A percentile compares a stretch with the other conserved stretches of the same genome.
Conservation (phyloP, 352 stramenopile species). For the Phytophthora pinifolia region DNA sequence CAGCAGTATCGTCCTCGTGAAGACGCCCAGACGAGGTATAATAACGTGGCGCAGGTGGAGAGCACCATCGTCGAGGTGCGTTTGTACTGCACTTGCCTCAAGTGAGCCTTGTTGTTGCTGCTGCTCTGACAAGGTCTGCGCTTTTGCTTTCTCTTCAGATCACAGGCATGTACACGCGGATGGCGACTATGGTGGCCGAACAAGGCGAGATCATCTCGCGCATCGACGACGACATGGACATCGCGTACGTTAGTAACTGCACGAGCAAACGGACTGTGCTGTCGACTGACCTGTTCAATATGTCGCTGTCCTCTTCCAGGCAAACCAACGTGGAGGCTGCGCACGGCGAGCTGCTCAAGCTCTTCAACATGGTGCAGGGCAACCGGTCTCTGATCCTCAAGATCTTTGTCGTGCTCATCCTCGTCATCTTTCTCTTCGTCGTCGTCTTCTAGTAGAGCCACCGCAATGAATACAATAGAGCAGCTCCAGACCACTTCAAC, state of each 20-base stretch:
- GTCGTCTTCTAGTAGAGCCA: conserved; percentile 77
- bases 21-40: conserved; percentile 70
- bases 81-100: not conserved
- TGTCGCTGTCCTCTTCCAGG: conserved; percentile 24
- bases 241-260: conserved; percentile 59
- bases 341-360: conserved; percentile 78
- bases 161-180: conserved; percentile 84
- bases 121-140: not conserved
- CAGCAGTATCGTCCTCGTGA: conserved; percentile 69
- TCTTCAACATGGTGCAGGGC: conserved; percentile 80
- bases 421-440: conserved; percentile 86
- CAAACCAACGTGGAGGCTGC: conserved; percentile 76
- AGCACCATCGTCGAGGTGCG: conserved; percentile 83
- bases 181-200: conserved; percentile 81
- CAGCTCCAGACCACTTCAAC: conserved; percentile 3
- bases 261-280: not conserved
- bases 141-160: conserved; percentile 44
- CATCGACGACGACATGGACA: conserved; percentile 87
- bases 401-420: conserved; percentile 80
- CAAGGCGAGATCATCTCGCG: conserved; percentile 80
- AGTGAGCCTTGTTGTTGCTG: not conserved
- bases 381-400: conserved; percentile 87
- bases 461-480: conserved; percentile 26
- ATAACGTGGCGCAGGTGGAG: conserved; percentile 80
- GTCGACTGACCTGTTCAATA: conserved; percentile 6